Conservation (phyloP, 2,329 filamentous ascomycete genomes). For the Tolypocladium sp. region DNA sequence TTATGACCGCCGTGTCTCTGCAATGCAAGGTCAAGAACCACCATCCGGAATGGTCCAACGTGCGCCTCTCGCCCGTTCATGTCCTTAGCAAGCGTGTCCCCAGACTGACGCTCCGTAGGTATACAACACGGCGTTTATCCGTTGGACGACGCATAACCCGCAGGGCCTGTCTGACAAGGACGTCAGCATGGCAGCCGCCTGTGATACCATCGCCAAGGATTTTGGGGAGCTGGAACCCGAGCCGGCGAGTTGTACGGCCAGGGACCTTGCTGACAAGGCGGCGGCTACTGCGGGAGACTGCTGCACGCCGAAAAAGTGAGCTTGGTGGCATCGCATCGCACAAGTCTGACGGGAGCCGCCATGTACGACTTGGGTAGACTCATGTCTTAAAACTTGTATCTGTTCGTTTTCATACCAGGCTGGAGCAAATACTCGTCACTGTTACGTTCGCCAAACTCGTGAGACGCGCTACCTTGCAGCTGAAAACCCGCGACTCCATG, state of each 20-base stretch:
- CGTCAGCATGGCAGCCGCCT: conserved; percentile 50
- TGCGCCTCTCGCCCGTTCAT: conserved; percentile 20
- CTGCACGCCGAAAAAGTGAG: conserved; percentile 35
- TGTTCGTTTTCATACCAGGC: too few species aligned
- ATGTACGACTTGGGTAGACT: too few species aligned
- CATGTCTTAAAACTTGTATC: too few species aligned
- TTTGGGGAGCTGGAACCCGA: conserved; percentile 43
- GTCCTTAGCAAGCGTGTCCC: not conserved
- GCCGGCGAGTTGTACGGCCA: conserved; percentile 24
- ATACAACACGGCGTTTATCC: conserved; percentile 61
- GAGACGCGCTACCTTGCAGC: too few species aligned
- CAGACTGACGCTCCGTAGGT: conserved; percentile 31
- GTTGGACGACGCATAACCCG: conserved; percentile 66
- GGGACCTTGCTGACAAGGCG: conserved; percentile 36
- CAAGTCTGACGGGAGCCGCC: too few species aligned
- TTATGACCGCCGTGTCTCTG: conserved; percentile 63
- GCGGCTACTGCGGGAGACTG: conserved; percentile 40
- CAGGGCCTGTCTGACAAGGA: conserved; percentile 57
- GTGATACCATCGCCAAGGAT: conserved; percentile 48
- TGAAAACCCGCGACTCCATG: too few species aligned
- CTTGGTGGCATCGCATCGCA: not conserved
- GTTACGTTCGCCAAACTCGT: too few species aligned
- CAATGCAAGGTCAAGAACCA: conserved; percentile 61
- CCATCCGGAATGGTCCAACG: conserved; percentile 71
- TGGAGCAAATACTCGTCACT: too few species aligned